Base-by-base conservation (phyloP, 176 grass and related monocot species). In the Pontederia crassipes region DNA sequence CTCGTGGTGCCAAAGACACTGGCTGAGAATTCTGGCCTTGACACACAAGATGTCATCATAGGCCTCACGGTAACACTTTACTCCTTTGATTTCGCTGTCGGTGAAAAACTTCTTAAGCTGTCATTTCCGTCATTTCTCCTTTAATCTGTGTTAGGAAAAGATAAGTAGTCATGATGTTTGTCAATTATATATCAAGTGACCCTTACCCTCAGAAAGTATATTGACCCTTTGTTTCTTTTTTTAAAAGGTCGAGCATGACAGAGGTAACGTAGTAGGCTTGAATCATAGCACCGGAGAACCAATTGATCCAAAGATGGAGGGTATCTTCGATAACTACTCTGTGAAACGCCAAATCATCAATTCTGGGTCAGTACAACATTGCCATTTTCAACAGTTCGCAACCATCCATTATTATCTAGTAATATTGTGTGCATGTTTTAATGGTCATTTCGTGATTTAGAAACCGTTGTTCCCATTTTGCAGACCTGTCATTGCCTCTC, bases 261-360 rank as follows among this genome's bases (percentile, higher is more conserved):
- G 80, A 47, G 93, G 87, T 55, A 82, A 88, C 49, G 52, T 86
- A 13, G 93, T 88, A 67, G 93, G 93, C 61, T 61, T 92, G 67
- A 97, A 88, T 68, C 87, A 88, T 68, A 76, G 85, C 64, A 81
- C 81, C 17, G 93, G 87, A 2, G 87, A 91, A 45, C 93, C 84
- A 24, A 78, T 97, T 62, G 93, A 97, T 46, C 93, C 93, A 1
- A 76, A 92, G 16, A 92, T 88, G 87, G 93, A 97, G 46, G 93
- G 93, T 28, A 97, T 97, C 75, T 97, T 88, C 0, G 93, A 97
- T 48, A 97, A 97, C 71, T 97, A 88, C 70, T 83, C 77, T 0
- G 93, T 97, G 29, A 97, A 92, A 32, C 84, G 87, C 40, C 93
- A 97, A 46, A 87, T 88, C 67, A 83, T 97, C 52, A 97, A 97